These are phyloP conservation scores for Backusella tuberculispora DNA, from an alignment of 192 early-diverging fungal genomes.

Conservation along the genomic window DNA sequence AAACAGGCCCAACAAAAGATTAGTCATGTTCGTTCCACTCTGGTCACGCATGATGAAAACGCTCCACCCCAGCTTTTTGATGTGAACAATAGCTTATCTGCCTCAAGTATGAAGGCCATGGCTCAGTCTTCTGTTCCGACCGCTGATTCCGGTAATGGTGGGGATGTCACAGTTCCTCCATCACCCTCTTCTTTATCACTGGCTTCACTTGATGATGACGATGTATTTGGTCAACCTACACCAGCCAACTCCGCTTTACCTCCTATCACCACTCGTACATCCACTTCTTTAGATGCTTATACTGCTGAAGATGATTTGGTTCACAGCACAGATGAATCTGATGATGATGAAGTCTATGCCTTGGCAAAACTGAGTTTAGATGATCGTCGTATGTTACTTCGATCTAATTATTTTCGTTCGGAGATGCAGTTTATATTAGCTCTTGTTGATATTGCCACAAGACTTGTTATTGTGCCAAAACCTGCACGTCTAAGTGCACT, in stretches of 20 bases:
- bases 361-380: conserved; percentile 27
- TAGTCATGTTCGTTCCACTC: conserved; percentile 19
- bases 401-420: conserved; percentile 82
- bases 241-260: background rate
- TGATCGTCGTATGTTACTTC: conserved; percentile 36
- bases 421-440: conserved; percentile 91
- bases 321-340: conserved; percentile 21
- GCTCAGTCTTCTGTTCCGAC: conserved; percentile 36
- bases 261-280: background rate
- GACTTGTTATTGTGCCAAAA: conserved; percentile 84
- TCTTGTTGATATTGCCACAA: conserved; percentile 86
- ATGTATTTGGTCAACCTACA: background rate
- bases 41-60: conserved; percentile 20
- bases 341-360: conserved; percentile 32
- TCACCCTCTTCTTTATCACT: conserved; percentile 2
- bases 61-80: conserved; percentile 17
- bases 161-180: conserved; percentile 1
- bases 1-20: conserved; percentile 38
- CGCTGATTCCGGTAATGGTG: background rate
- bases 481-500: conserved; percentile 81
- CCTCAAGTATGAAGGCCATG: conserved; percentile 29
- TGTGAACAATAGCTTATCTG: conserved; percentile 12
- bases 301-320: conserved; percentile 1
- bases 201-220: conserved; percentile 2
- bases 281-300: background rate